Base-by-base conservation (phyloP, 1,139 yeast species). In the Candida gigantensis region DNA sequence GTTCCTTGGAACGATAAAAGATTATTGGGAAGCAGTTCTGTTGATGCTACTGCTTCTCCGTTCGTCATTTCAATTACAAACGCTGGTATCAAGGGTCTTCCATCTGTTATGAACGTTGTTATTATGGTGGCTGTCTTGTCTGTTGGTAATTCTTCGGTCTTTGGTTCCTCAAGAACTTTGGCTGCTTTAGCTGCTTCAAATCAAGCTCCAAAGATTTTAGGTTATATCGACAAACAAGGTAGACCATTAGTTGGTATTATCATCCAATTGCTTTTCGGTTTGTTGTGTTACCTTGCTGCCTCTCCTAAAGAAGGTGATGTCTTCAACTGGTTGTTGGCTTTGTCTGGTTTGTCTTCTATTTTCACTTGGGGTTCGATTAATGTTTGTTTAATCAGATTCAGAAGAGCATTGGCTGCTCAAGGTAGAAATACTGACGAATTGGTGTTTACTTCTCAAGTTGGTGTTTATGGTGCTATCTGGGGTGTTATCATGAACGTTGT, bases 361-460 rank as follows among this genome's bases (percentile, higher is more conserved):
- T 86, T 87, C 60, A 84, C 94, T 5, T 87, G 95, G 95, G 79
- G 79, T 27, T 79, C 90, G 13, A 84, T 88, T 51, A 79, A 84
- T 55, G 55, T 84, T 39, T 80, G 88, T 50, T 95, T 82, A 50
- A 68, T 88, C 42, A 75, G 95, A 58, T 86, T 87, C 65, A 80
- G 96, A 67, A 59, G 71, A 36, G 96, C 95, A 1, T 71, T 88
- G 67, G 59, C 61, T 28, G 73, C 54, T 8, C 84, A 84, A 61
- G 87, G 87, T 40, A 76, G 84, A 60, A 65, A 72, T 19, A 61
- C 77, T 11, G 73, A 71, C 35, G 96, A 87, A 57, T 68, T 88
- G 40, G 79, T 88, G 5, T 88, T 75, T 60, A 66, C 68, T 41
- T 74, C 96, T 4, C 83, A 75, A 50, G 75, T 79, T 35, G 96